Base-by-base conservation (phyloP, 371 early-diverging fungal species). In the Mucor racemosus region DNA sequence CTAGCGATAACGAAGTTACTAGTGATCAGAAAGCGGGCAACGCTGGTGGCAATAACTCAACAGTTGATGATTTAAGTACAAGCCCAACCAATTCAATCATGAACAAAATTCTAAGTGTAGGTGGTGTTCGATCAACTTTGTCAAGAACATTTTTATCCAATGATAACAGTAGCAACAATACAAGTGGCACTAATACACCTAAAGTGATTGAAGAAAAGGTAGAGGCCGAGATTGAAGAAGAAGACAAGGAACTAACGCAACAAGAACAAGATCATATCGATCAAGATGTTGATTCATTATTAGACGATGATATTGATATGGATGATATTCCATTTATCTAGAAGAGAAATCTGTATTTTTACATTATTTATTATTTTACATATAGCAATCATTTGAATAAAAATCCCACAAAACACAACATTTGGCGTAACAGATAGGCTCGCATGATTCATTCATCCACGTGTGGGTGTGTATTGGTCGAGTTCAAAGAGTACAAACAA, bases 311-410 rank as follows among this genome's bases (percentile, higher is more conserved):
- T 58, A 73, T 81, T 58, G 84, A 85, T 66, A 78, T 86, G 83
- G 87, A 86, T 48, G 77, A 80, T 40, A 82, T 86, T 17, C 87
- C 85, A 40, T 82, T 80, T 50, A 76, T 86, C 46, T 79, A 82
- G 38, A 46, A 15, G 17, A 46, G 15, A 60, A 46, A 41, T 38
- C 0, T 50, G 26, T 48, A 48, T 19, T 48, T 48, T 48, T 48
- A 48, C 17, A 5, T 50, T 44, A 7, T 44, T 26, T 26, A 26
- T 26, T 26, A 26, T 26, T 26, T 26, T 3, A 3, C 26, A 26
- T 26, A 26, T 3, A 26, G 3, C 3, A 26, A 26, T 6, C n/a
- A 44, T 44, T 44, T 50, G 11, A 21, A 21, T 50, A 41, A 21
- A 50, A 17, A 50, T 38, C 50, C 6, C 9, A 48, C 46, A 46